Evolutionary conservation across 257 asterid genomes (phyloP).

Genomic region (Fraxinus excelsior): DNA sequence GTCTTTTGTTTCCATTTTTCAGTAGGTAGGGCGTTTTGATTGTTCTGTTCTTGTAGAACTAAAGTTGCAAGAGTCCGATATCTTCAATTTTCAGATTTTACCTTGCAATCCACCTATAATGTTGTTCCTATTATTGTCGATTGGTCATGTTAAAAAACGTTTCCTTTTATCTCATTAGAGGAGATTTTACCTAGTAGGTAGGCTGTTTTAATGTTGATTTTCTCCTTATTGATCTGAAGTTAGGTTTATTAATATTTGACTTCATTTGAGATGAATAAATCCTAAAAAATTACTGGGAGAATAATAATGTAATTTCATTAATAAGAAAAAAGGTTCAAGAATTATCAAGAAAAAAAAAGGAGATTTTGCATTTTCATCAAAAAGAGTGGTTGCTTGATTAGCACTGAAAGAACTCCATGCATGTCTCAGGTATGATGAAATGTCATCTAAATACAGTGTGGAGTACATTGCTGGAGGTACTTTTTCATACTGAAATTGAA

Average conservation of each 20-base stretch:
- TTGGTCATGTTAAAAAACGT: neutral
- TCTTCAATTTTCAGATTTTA: neutral
- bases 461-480: slow-evolving; percentile 98
- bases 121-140: neutral
- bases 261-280: neutral
- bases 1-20: neutral
- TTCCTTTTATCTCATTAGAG: neutral
- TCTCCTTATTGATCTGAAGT: neutral
- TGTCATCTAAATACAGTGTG: slow-evolving; percentile 71
- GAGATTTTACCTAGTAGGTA: neutral
- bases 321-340: neutral
- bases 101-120: neutral
- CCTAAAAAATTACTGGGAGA: neutral
- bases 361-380: neutral
- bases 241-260: neutral
- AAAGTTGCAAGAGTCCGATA: neutral
- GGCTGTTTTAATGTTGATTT: neutral
- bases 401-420: neutral
- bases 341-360: neutral
- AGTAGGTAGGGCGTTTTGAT: neutral
- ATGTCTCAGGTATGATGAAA: slow-evolving; percentile 78
- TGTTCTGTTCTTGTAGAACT: neutral
- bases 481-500: slow-evolving; percentile 4
- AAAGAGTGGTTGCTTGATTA: neutral
- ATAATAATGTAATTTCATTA: neutral